Evolutionary conservation across 2,329 filamentous ascomycete genomes (phyloP), one percentile per base, ranked within the genome.

Genomic region (Nothophoma quercina): DNA sequence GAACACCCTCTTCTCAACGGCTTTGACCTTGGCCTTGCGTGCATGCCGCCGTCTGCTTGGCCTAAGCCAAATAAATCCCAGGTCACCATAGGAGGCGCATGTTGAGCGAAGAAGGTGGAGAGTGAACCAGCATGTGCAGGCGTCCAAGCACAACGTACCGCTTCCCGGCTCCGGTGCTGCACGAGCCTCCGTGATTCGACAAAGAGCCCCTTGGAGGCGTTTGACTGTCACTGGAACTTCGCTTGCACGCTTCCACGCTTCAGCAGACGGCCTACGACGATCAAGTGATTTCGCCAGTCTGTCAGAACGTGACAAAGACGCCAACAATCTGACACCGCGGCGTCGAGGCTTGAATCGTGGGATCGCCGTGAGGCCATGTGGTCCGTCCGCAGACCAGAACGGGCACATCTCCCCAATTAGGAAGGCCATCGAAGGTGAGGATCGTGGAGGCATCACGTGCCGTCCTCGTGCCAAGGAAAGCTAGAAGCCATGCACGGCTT

Each of bases 41-140:
- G 67, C 67, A 69, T 72, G 58, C 56, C 62, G 60, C 59, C 54
- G 51, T 45, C 64, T 65, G 34, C 35, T 35, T 67, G 64, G 65
- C 65, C 41, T 60, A 62, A 57, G 56, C 68, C 62, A 56, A 64
- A 57, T 49, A 55, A 44, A 53, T 56, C 56, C 59, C 55, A 60
- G 49, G 60, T 32, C 49, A 41, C 57, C 60, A 63, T 58, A 63
- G 54, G 50, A 67, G 64, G 65, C 63, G 58, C 55, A 57, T 64
- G 62, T 25, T 33, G 42, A 32, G 26, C 36, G 23, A 25, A 52
- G 25, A 12, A 23, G 35, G 41, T 28, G 29, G 36, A 32, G 41
- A 39, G 13, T 15, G n/a, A n/a, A 34, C 41, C 48, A 42, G 42
- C 19, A 26, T 36, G 8, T 35, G 25, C 29, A 28, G 26, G 33